phyloP scores from a whole-genome alignment of 192 early-diverging fungal genomes.

The Coemansia umbellata region DNA sequence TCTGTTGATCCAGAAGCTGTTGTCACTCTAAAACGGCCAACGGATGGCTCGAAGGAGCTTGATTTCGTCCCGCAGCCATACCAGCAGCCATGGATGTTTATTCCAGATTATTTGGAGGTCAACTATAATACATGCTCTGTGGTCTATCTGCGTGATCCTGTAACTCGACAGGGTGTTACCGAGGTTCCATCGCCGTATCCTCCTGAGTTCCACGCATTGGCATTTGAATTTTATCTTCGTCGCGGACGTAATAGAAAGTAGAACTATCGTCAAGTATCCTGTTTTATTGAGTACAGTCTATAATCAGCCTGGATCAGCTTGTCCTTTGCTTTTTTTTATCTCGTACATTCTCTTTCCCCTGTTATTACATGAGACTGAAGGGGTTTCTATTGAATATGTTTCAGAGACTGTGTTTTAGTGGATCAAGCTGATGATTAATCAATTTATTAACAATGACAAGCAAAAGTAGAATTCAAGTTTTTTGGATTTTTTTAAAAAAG shows the following conservation, averaged over 20 bases:
- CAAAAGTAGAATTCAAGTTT: no score
- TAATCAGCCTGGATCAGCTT: no score
- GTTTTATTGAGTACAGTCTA: no score
- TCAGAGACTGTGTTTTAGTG: no score
- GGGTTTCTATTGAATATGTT: no score
- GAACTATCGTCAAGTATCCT: no score
- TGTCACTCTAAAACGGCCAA: conserved; percentile 55
- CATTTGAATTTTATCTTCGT: conserved; percentile 86
- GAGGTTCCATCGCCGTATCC: conserved; percentile 95
- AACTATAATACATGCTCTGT: conserved; percentile 91
- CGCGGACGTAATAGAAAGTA: conserved; percentile 50
- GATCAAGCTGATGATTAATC: no score
- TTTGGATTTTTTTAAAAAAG: no score
- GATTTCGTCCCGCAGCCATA: conserved; percentile 68
- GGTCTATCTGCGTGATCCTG: conserved; percentile 83
- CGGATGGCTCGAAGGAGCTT: conserved; percentile 52
- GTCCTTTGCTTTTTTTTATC: background rate
- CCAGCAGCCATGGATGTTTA: conserved; percentile 91
- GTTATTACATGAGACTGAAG: no score
- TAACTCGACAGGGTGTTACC: conserved; percentile 75
- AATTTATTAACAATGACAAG: no score
- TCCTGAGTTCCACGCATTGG: conserved; percentile 84
- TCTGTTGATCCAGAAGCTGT: conserved; percentile 75
- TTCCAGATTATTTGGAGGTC: conserved; percentile 96
- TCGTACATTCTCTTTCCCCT: no score